These are phyloP conservation scores for Allantophomopsis cytisporea DNA, from an alignment of 2,329 filamentous ascomycete species.

Conservation along the genomic window DNA sequence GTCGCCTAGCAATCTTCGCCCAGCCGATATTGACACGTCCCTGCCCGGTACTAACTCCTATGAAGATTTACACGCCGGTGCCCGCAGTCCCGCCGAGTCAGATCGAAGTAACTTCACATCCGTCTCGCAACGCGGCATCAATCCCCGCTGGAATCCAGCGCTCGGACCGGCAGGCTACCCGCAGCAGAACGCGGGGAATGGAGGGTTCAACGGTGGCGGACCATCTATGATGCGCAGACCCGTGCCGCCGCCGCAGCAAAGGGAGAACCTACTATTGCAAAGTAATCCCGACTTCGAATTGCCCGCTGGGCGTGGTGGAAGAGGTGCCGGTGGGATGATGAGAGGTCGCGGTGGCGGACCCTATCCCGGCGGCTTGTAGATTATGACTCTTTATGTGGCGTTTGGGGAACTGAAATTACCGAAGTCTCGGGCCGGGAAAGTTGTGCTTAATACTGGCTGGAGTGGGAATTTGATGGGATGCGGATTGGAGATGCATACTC, in stretches of 20 bases:
- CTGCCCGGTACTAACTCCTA: conserved; percentile 29
- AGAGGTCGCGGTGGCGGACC: conserved; percentile 24
- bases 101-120: conserved; percentile 82
- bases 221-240: conserved; percentile 22
- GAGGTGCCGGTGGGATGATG: conserved; percentile 7
- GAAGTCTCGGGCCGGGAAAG: too few relatives aligned
- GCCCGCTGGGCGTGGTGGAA: conserved; percentile 24
- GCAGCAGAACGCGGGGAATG: conserved; percentile 18
- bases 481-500: too few relatives aligned
- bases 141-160: conserved; percentile 63
- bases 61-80: conserved; percentile 48
- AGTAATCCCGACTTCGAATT: conserved; percentile 80
- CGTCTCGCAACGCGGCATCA: conserved; percentile 76
- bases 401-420: too few relatives aligned
- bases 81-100: conserved; percentile 61
- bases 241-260: conserved; percentile 21
- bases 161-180: conserved; percentile 13
- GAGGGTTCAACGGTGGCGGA: conserved; percentile 9
- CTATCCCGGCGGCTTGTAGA: conserved; percentile 25
- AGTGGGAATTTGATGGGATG: too few relatives aligned
- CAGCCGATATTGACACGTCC: conserved; percentile 7
- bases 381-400: too few relatives aligned
- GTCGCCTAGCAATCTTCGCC: conserved; percentile 13
- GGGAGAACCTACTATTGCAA: conserved; percentile 61
- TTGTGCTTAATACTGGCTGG: too few relatives aligned